phyloP scores from a whole-genome alignment of 2,329 filamentous ascomycete species.

The Dactylellina sp. region DNA sequence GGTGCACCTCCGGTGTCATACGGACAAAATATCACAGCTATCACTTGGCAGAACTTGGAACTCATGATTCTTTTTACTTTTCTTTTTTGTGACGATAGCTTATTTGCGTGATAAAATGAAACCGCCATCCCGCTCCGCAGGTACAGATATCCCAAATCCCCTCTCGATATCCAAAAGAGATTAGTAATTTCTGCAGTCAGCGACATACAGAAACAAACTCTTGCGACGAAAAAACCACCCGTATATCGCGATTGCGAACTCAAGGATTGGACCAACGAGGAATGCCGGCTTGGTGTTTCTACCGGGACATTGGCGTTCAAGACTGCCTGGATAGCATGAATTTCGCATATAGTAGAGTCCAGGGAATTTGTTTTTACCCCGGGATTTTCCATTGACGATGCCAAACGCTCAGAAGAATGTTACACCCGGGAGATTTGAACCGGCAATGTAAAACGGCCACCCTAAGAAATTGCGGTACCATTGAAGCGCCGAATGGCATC shows the following conservation, averaged over 20 bases:
- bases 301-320: neutral
- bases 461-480: slow-evolving; percentile 10
- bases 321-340: neutral
- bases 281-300: neutral
- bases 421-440: neutral
- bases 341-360: neutral
- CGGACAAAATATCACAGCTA: neutral
- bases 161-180: neutral
- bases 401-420: neutral
- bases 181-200: neutral
- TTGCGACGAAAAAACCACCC: neutral
- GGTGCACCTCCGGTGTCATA: neutral
- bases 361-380: neutral
- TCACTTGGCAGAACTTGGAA: neutral
- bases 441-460: neutral
- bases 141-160: neutral
- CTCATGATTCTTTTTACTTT: neutral
- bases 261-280: neutral
- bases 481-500: slow-evolving; percentile 24
- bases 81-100: neutral
- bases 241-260: neutral
- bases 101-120: neutral
- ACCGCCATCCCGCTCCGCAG: slow-evolving; percentile 3
- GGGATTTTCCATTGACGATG: neutral
- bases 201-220: neutral